Conservation (phyloP, 2,329 filamentous ascomycete species). For the Gaeumannomyces tritici region DNA sequence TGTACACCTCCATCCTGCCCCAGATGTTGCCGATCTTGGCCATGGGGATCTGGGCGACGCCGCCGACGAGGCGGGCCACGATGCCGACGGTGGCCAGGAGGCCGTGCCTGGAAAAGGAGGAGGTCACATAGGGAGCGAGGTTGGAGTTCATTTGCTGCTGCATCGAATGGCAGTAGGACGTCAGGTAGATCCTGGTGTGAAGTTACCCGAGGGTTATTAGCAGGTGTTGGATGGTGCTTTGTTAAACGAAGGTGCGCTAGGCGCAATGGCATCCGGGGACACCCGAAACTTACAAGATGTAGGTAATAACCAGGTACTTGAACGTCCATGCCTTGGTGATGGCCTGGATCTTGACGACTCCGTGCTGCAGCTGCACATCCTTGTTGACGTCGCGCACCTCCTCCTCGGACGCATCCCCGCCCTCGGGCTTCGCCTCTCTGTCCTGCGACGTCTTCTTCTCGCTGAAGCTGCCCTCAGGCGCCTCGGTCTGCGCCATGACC, state of each 20-base stretch:
- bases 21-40: constrained; percentile 39
- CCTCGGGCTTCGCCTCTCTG: not conserved
- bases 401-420: not conserved
- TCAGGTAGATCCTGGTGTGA: not conserved
- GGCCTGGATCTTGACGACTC: constrained; percentile 1
- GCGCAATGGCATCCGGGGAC: too few relatives aligned
- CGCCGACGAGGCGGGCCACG: constrained; percentile 42
- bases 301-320: not conserved
- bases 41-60: constrained; percentile 43
- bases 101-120: constrained; percentile 41
- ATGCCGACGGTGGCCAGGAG: constrained; percentile 43
- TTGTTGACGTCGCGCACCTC: not conserved
- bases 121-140: constrained; percentile 36
- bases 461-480: not conserved
- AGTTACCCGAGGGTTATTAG: not conserved
- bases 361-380: constrained; percentile 1
- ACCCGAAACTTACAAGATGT: not conserved
- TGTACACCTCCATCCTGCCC: constrained; percentile 35
- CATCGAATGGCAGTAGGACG: not conserved
- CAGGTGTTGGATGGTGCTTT: not conserved
- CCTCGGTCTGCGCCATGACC: not conserved
- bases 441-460: not conserved
- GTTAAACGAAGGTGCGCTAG: too few relatives aligned
- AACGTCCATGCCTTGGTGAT: not conserved
- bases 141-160: constrained; percentile 13